A percentile compares a stretch with the other conserved stretches of the same genome.
These are phyloP conservation scores for Bauhinia variegata DNA, from an alignment of 306 rosid species.

Conservation along the genomic window DNA sequence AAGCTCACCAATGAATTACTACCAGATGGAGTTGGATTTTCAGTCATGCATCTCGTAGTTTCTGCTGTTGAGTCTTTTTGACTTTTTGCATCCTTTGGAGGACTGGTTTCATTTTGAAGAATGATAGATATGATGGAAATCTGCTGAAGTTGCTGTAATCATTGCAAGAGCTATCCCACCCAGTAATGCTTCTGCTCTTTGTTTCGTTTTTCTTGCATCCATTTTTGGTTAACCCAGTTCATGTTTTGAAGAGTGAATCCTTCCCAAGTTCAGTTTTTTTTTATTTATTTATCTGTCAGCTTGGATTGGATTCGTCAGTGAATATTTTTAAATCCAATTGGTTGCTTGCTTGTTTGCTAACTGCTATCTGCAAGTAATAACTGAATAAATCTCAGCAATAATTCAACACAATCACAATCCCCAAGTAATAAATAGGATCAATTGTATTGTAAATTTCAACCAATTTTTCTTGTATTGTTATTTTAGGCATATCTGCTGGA, in stretches of 20 bases:
- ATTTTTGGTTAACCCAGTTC: neutral
- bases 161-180: constrained; percentile 4
- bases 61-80: neutral
- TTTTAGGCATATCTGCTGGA: neutral
- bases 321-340: neutral
- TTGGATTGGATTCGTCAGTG: constrained; percentile 24
- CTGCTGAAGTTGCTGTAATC: constrained; percentile 11
- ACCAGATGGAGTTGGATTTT: neutral
- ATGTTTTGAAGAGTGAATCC: constrained; percentile 1
- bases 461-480: too few relatives aligned
- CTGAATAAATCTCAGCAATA: too few relatives aligned
- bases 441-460: too few relatives aligned
- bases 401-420: too few relatives aligned
- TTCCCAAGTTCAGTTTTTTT: neutral
- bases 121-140: neutral
- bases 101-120: constrained; percentile 22
- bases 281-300: neutral
- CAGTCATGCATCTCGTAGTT: too few relatives aligned
- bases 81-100: neutral
- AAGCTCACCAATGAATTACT: neutral
- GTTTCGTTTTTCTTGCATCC: neutral
- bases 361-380: neutral
- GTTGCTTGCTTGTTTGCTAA: neutral
- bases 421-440: too few relatives aligned
- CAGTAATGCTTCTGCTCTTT: neutral